These are phyloP conservation scores for Herpotrichia juniperi DNA, from an alignment of 2,329 filamentous ascomycete species.

Conservation along the genomic window DNA sequence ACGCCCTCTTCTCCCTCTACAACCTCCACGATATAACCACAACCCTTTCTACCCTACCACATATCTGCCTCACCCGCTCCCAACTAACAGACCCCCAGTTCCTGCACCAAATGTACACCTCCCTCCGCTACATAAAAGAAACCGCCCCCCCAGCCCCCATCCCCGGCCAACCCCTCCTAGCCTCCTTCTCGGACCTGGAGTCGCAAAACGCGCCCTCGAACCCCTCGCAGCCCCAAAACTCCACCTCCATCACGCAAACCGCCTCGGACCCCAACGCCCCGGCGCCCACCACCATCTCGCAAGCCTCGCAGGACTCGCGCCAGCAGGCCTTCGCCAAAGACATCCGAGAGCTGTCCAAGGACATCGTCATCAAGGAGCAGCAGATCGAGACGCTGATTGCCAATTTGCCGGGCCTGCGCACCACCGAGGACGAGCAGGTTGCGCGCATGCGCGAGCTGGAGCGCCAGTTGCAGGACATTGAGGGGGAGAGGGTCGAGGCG, in stretches of 20 bases:
- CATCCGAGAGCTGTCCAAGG: slow-evolving; percentile 74
- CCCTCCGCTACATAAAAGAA: slow-evolving; percentile 51
- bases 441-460: slow-evolving; percentile 58
- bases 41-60: too few relatives aligned
- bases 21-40: background rate
- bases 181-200: slow-evolving; percentile 39
- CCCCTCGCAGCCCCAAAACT: slow-evolving; percentile 4
- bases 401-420: slow-evolving; percentile 76
- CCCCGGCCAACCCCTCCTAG: slow-evolving; percentile 48
- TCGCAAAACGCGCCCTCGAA: slow-evolving; percentile 24
- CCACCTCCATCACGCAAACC: slow-evolving; percentile 19
- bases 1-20: slow-evolving; percentile 11
- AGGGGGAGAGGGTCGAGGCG: slow-evolving; percentile 48
- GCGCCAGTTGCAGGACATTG: slow-evolving; percentile 49
- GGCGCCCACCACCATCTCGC: slow-evolving; percentile 16
- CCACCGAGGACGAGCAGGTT: slow-evolving; percentile 78
- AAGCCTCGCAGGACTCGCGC: too few relatives aligned
- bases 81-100: slow-evolving; percentile 40
- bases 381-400: slow-evolving; percentile 81
- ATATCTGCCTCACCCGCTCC: background rate
- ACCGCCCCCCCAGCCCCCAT: slow-evolving; percentile 51
- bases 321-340: slow-evolving; percentile 69
- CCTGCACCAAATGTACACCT: slow-evolving; percentile 55
- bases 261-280: slow-evolving; percentile 15
- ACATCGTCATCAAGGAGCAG: slow-evolving; percentile 80